These are phyloP conservation scores for Marchantia polymorpha DNA, from an alignment of 225 moss, liverwort and hornwort genomes.

Conservation along the genomic window DNA sequence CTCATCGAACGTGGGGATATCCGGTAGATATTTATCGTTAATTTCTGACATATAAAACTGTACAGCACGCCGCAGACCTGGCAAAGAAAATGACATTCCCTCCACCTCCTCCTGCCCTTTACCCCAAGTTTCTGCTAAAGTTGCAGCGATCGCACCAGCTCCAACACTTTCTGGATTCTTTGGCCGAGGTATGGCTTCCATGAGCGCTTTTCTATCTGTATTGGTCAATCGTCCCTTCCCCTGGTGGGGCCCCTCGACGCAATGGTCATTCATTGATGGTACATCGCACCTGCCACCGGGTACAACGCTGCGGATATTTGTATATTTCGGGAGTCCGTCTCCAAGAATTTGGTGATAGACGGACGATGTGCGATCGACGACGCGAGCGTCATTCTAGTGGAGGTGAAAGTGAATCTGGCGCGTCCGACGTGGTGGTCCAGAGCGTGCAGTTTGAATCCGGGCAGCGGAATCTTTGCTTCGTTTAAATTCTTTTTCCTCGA, in stretches of 20 bases:
- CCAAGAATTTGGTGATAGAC: not conserved
- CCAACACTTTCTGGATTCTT: not conserved
- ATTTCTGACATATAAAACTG: too few relatives aligned
- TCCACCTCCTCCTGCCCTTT: too few relatives aligned
- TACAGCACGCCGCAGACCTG: too few relatives aligned
- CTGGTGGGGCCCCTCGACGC: not conserved
- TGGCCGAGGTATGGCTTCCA: not conserved
- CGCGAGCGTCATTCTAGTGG: too few relatives aligned
- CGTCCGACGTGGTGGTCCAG: not conserved
- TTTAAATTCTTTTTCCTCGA: not conserved
- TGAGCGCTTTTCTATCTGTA: not conserved
- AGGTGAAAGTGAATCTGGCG: too few relatives aligned
- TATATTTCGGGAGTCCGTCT: not conserved
- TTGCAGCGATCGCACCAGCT: not conserved
- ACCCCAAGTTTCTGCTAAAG: not conserved
- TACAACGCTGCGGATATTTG: not conserved
- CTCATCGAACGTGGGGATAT: too few relatives aligned
- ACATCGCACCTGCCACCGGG: not conserved
- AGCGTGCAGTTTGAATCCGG: not conserved
- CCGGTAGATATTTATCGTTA: too few relatives aligned
- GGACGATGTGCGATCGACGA: not conserved
- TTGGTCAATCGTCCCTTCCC: not conserved
- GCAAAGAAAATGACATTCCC: too few relatives aligned
- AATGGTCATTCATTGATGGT: not conserved
- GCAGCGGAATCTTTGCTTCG: constrained; percentile 5